Conservation (phyloP, 305 asterid genomes). For the Rubia peregrina region DNA sequence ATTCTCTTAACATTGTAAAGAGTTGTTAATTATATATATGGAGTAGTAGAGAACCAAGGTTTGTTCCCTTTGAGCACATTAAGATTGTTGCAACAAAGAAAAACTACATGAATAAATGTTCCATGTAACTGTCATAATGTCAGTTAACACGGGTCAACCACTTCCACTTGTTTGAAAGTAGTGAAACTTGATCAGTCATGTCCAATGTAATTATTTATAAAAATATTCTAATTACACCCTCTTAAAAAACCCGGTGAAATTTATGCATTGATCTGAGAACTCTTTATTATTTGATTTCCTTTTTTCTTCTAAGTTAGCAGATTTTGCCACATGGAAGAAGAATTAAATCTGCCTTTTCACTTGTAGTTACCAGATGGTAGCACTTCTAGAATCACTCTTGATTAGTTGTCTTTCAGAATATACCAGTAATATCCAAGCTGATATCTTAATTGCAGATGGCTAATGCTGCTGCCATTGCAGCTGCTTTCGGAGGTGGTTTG, state of each 20-base stretch:
- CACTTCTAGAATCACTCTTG: neutral
- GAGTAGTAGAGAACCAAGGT: neutral
- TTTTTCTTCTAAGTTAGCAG: neutral
- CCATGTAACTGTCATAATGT: neutral
- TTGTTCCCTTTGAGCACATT: neutral
- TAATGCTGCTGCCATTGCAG: slow-evolving; percentile 87
- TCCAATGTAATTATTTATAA: neutral
- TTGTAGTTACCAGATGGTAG: neutral
- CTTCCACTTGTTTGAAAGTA: neutral
- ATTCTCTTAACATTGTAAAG: neutral
- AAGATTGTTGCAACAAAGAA: neutral
- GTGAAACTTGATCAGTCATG: neutral
- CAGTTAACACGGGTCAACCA: neutral
- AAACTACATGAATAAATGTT: neutral
- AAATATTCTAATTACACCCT: no score
- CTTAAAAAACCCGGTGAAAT: neutral
- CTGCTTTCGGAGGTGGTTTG: slow-evolving; percentile 95
- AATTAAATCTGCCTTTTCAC: neutral
- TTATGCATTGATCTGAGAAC: neutral
- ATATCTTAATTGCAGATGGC: slow-evolving; percentile 43
- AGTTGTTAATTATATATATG: neutral
- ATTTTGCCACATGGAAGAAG: neutral
- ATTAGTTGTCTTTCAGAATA: neutral
- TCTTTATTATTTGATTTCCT: neutral
- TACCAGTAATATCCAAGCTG: neutral